These are phyloP conservation scores for Myriangium duriaei DNA, from an alignment of 2,329 filamentous ascomycete species.

Conservation along the genomic window DNA sequence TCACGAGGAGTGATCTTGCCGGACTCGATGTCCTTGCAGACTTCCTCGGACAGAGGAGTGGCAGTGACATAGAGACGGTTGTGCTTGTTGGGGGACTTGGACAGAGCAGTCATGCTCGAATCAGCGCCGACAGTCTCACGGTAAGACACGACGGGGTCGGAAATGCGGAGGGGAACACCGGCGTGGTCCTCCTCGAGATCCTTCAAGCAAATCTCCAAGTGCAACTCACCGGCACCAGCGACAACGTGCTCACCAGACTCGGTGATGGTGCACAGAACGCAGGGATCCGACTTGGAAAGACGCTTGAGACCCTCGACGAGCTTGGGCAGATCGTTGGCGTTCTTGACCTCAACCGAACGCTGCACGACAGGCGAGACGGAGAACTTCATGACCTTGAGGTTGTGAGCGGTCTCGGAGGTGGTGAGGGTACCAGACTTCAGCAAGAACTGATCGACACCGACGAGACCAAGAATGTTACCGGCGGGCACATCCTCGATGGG, in stretches of 20 bases:
- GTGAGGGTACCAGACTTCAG: constrained; percentile 99
- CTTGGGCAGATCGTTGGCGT: constrained; percentile 98
- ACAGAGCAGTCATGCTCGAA: constrained; percentile 92
- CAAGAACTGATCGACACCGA: constrained; percentile 99
- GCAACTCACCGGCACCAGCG: constrained; percentile 96
- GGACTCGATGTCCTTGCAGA: constrained; percentile 74
- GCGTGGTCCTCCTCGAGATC: constrained; percentile 99
- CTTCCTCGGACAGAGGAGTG: constrained; percentile 82
- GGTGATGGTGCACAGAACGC: constrained; percentile 79
- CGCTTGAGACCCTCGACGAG: constrained; percentile 99
- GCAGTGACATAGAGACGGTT: constrained; percentile 98
- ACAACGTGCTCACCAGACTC: constrained; percentile 98
- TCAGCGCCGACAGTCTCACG: constrained; percentile 81
- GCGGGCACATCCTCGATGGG: constrained; percentile 98
- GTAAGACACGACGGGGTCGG: constrained; percentile 96
- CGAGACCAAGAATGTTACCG: constrained; percentile 98
- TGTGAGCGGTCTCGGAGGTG: constrained; percentile 94
- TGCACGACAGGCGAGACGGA: constrained; percentile 98
- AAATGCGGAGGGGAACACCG: constrained; percentile 93
- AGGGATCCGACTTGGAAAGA: constrained; percentile 99
- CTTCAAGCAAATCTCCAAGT: constrained; percentile 99
- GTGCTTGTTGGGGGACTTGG: constrained; percentile 99
- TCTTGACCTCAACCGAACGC: constrained; percentile 99
- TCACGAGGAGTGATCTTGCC: constrained; percentile 93
- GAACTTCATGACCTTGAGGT: constrained; percentile 99